Conservation (phyloP, 2,329 filamentous ascomycete species). For the Epichloe coenophiala region DNA sequence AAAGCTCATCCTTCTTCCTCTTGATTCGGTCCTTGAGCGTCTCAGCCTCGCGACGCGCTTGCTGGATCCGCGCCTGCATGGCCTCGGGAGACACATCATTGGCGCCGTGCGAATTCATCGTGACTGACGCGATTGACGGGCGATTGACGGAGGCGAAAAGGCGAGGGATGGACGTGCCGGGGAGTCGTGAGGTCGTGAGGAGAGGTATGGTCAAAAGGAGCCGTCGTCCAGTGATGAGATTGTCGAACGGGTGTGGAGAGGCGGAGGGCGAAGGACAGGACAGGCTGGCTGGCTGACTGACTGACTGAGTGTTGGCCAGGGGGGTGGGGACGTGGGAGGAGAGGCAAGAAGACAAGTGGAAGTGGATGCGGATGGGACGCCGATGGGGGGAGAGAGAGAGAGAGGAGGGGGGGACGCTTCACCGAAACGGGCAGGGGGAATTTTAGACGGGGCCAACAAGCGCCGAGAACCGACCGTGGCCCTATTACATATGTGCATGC, state of each 20-base stretch:
- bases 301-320: conserved; percentile 1
- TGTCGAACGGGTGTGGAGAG: conserved; percentile 19
- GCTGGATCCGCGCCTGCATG: conserved; percentile 88
- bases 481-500: not conserved
- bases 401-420: not conserved
- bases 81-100: conserved; percentile 56
- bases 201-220: conserved; percentile 7
- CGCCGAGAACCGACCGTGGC: not conserved
- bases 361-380: conserved; percentile 1
- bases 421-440: not conserved
- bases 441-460: not conserved
- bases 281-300: conserved; percentile 6
- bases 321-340: not conserved
- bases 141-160: conserved; percentile 5
- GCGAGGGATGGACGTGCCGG: conserved; percentile 2
- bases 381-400: not conserved
- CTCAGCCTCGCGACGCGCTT: conserved; percentile 93
- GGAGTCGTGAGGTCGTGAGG: not conserved
- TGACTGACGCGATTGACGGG: conserved; percentile 12
- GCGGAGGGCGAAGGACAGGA: conserved; percentile 17
- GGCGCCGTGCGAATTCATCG: conserved; percentile 43
- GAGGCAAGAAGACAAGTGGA: not conserved
- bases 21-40: conserved; percentile 97
- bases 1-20: conserved; percentile 98
- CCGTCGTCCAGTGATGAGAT: conserved; percentile 15